Evolutionary conservation across 108 stramenopile genomes (phyloP).

Genomic region (Nitzschia sp.): DNA sequence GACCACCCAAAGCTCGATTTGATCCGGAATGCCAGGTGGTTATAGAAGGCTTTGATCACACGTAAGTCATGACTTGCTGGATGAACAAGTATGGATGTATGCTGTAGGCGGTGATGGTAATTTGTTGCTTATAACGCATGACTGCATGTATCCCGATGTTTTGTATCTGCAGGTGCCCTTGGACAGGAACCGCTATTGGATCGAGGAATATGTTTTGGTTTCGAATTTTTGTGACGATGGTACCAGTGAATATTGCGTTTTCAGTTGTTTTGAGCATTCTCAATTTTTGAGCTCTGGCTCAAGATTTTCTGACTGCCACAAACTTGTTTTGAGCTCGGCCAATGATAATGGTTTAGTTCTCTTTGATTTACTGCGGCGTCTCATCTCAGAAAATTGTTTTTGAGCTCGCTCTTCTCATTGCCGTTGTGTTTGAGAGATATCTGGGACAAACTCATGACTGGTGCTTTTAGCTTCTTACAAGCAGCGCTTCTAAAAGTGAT

Average conservation of each 20-base stretch:
- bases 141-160: background rate
- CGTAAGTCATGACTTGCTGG: conserved; percentile 31
- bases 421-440: no score
- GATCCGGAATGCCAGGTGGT: conserved; percentile 82
- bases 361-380: no score
- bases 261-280: conserved; percentile 6
- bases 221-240: conserved; percentile 42
- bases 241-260: conserved; percentile 16
- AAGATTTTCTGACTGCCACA: no score
- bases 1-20: conserved; percentile 73
- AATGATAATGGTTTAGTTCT: no score
- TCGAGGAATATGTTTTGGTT: conserved; percentile 82
- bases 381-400: no score
- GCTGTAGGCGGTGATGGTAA: background rate
- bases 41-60: conserved; percentile 89
- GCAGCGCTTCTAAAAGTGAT: no score
- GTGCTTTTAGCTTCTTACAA: no score
- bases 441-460: no score
- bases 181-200: conserved; percentile 87
- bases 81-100: background rate
- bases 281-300: background rate
- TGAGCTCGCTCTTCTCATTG: no score
- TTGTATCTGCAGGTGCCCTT: conserved; percentile 38
- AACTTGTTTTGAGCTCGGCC: no score
- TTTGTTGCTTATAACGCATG: background rate